Conservation (phyloP, 495 filamentous ascomycete genomes). For the Cladorrhinum samala region DNA sequence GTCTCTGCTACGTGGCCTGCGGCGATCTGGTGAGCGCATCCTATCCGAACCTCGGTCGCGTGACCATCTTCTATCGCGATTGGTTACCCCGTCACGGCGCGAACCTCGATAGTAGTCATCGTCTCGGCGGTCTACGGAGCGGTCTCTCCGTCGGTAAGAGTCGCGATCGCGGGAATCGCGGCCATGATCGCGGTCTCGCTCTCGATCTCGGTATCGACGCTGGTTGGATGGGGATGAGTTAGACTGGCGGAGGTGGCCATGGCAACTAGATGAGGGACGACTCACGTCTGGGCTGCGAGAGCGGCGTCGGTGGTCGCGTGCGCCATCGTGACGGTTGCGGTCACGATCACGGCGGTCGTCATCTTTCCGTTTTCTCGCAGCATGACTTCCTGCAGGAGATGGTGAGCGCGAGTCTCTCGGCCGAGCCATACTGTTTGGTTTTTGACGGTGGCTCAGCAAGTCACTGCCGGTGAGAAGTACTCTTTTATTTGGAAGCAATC, state of each 20-base stretch:
- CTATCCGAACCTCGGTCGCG: conserved; percentile 56
- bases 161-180: conserved; percentile 56
- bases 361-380: conserved; percentile 69
- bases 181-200: conserved; percentile 40
- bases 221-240: conserved; percentile 32
- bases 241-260: conserved; percentile 18
- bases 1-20: conserved; percentile 54
- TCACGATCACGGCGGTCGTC: conserved; percentile 71
- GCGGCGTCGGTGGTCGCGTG: conserved; percentile 60
- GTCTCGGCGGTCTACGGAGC: conserved; percentile 67
- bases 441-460: conserved; percentile 37
- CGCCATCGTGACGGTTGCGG: conserved; percentile 54
- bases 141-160: conserved; percentile 62
- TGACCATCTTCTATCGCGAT: conserved; percentile 47
- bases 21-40: conserved; percentile 28
- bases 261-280: not conserved
- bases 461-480: conserved; percentile 62
- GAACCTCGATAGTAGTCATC: conserved; percentile 60
- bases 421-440: conserved; percentile 68
- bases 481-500: conserved; percentile 24
- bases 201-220: conserved; percentile 52
- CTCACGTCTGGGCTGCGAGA: conserved; percentile 72
- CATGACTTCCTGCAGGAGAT: conserved; percentile 90
- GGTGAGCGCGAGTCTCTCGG: conserved; percentile 90
- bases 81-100: conserved; percentile 32